Evolutionary conservation across 495 filamentous ascomycete genomes (phyloP), one percentile per base, ranked within the genome.

Genomic region (Lepidopterella palustris): DNA sequence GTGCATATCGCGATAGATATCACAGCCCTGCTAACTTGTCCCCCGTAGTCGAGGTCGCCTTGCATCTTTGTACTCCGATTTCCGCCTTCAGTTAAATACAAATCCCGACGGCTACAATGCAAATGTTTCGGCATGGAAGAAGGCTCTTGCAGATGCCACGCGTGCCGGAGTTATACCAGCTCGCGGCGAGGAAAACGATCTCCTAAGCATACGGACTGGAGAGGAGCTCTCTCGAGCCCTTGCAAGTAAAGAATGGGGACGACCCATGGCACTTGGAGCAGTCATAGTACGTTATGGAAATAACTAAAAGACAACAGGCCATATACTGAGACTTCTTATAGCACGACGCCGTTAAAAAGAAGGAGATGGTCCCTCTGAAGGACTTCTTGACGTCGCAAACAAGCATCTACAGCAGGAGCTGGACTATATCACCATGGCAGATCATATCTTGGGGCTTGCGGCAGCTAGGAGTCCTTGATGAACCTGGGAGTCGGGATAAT

Each of bases 1-100:
- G 28, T 39, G 39, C 35, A 26, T 27, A n/a, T 39, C 10, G 11
- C 29, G 39, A 42, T 9, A 18, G 10, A 20, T 45, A 21, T 11
- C 57, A 53, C 58, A 21, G 25, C 26, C 23, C 5, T 20, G 1
- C 28, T 31, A 10, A 23, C 47, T 53, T 47, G 47, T 45, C 18
- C 6, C 45, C 11, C 24, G 18, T 48, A 76, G 72, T 60, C 93
- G 87, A 74, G 83, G 85, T 60, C 90, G 93, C 40, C 84, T 97
- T 4, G 87, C 90, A 5, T 92, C 92, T 13, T 83, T 98, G 53
- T 98, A 96, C 75, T 96, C 92, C 57, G 95, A 97, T 72, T 97
- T 98, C 73, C 76, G 82, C 3, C 70, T 79, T 32, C 90, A 92
- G 61, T 81, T 80, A 59, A 83, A 82, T 55, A 86, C 87, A 29